Evolutionary conservation across 805 yeast species (phyloP).

Genomic region (Sugiyamaella mastotermitis): DNA sequence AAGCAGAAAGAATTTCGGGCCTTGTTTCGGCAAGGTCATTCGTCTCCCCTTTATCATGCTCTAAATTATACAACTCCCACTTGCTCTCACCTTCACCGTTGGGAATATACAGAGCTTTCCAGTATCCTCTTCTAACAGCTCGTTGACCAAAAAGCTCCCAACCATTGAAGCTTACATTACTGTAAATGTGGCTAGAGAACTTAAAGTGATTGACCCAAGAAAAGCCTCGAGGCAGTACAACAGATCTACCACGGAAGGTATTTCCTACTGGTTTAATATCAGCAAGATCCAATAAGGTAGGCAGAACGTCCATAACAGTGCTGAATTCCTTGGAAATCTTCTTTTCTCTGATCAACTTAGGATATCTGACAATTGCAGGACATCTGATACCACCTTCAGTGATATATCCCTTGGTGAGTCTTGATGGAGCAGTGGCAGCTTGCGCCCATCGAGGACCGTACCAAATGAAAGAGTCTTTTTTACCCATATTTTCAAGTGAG

Average conservation of each 20-base stretch:
- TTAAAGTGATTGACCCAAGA: constrained; percentile 39
- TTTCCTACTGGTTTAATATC: constrained; percentile 26
- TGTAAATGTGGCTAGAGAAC: constrained; percentile 22
- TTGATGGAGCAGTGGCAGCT: constrained; percentile 53
- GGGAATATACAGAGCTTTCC: constrained; percentile 45
- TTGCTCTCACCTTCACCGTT: constrained; percentile 36
- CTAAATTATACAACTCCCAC: constrained; percentile 39
- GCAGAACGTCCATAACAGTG: constrained; percentile 57
- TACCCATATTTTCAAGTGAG: constrained; percentile 43
- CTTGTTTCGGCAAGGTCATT: constrained; percentile 35
- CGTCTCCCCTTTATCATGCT: constrained; percentile 47
- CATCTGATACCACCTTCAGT: constrained; percentile 57
- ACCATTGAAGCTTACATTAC: constrained; percentile 36
- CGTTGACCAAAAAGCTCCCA: constrained; percentile 57
- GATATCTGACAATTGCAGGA: constrained; percentile 46
- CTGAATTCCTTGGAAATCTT: constrained; percentile 34
- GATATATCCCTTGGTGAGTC: constrained; percentile 52
- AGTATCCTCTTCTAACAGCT: constrained; percentile 46
- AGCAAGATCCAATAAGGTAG: constrained; percentile 48
- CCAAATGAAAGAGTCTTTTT: constrained; percentile 42
- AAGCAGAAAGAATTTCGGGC: constrained; percentile 35
- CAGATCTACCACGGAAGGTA: constrained; percentile 37
- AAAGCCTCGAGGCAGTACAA: constrained; percentile 41
- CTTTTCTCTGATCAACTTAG: constrained; percentile 25
- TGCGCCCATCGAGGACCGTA: constrained; percentile 58